Percentiles rank a stretch among this genome's conserved stretches.
Conservation (phyloP, 768 basidiomycete genomes). For the Gyrodon lividus region DNA sequence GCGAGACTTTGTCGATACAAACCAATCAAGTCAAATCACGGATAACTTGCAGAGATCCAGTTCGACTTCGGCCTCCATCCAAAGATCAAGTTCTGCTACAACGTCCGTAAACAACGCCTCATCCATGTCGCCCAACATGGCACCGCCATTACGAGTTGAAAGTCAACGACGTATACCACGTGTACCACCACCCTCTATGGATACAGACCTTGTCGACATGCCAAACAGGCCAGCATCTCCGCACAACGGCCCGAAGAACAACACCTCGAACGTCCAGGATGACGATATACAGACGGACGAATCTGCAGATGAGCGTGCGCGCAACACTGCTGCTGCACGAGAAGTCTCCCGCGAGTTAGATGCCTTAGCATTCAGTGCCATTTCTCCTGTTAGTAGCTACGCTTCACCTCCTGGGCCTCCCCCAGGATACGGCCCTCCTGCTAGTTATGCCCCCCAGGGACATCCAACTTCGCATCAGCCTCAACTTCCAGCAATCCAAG, state of each 20-base stretch:
- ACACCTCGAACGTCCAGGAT: slow-evolving; percentile 6
- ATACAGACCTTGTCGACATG: slow-evolving; percentile 17
- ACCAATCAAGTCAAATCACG: neutral
- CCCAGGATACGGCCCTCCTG: slow-evolving; percentile 5
- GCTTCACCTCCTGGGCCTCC: slow-evolving; percentile 16
- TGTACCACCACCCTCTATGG: slow-evolving; percentile 41
- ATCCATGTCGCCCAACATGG: neutral
- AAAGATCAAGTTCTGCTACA: neutral
- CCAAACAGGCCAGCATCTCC: neutral
- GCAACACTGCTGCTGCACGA: slow-evolving; percentile 65
- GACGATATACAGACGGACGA: slow-evolving; percentile 27
- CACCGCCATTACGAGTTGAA: slow-evolving; percentile 11
- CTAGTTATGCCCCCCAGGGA: slow-evolving; percentile 1
- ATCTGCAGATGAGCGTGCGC: slow-evolving; percentile 48
- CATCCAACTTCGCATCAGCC: neutral
- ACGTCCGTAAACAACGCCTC: slow-evolving; percentile 1
- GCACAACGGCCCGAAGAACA: slow-evolving; percentile 7
- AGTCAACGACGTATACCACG: slow-evolving; percentile 31
- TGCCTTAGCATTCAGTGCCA: slow-evolving; percentile 44
- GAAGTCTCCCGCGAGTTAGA: slow-evolving; percentile 68
- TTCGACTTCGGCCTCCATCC: neutral
- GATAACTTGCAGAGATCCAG: neutral
- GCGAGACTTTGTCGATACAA: neutral
- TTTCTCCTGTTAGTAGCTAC: slow-evolving; percentile 16
- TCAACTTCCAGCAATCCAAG: slow-evolving; percentile 8